phyloP scores from a whole-genome alignment of 2,329 filamentous ascomycete genomes.

The Ophiostoma himal-ulmi region DNA sequence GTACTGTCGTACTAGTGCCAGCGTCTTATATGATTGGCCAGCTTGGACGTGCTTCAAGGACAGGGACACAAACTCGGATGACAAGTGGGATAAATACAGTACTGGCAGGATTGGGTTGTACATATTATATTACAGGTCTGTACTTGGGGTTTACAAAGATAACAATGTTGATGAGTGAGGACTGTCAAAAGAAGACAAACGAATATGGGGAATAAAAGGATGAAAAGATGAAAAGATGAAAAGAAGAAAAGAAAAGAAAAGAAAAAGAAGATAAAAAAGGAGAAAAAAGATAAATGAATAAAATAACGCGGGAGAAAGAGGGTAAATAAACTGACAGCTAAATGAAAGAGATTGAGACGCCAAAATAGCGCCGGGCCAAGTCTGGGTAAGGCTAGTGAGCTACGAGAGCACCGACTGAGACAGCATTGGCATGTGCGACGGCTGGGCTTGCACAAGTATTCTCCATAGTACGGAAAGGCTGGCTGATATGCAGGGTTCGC shows the following conservation, averaged over 20 bases:
- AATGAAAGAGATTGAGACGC: not conserved
- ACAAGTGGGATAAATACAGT: not conserved
- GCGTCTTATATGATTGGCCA: conserved; percentile 10
- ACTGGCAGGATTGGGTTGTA: not conserved
- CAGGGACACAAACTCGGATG: not conserved
- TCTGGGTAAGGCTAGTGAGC: conserved; percentile 5
- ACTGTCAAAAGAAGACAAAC: not conserved
- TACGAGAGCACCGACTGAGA: not conserved
- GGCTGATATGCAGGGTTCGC: conserved; percentile 2
- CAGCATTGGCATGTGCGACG: not conserved
- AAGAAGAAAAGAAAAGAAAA: not conserved
- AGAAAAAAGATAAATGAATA: not conserved
- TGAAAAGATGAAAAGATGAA: not conserved
- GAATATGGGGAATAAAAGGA: not conserved
- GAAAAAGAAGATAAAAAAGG: not conserved
- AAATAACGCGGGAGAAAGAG: not conserved
- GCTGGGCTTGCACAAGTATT: no score
- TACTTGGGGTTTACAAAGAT: no score
- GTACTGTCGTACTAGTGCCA: not conserved
- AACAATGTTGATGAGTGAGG: no score
- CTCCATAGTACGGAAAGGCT: not conserved
- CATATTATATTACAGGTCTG: not conserved
- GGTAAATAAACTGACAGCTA: not conserved
- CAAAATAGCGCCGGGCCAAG: not conserved
- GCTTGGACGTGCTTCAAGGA: not conserved